Base-by-base conservation (phyloP, 192 early-diverging fungal species). In the Coemansia sp. region DNA sequence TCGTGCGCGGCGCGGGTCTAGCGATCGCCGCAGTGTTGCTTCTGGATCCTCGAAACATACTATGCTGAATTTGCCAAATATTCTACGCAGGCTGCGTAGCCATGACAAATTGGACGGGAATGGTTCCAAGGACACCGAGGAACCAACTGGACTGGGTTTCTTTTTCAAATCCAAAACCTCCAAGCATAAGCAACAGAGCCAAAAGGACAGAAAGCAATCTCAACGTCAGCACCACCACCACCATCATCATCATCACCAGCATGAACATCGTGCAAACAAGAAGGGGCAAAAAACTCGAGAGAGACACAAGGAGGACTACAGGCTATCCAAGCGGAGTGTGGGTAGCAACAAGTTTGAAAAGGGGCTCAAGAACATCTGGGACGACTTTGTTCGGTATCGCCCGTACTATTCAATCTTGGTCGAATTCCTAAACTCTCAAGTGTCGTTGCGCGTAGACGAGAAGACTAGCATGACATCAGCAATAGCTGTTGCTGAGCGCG, bases 361-460 rank as follows among this genome's bases (percentile, higher is more conserved):
- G 32, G 70, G 64, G 1, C 63, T 75, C 22, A 41, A 44, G 24
- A 46, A 55, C 35, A 50, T 78, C n/a, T 70, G 65, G 67, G 72
- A 75, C 19, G 77, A 79, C 64, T 56, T 79, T 58, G 18, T 48
- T 11, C 55, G 55, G 22, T 79, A 67, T 38, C 55, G 39, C 20
- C 66, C 64, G 14, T 68, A 75, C 57, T 64, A 79, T 23, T 68
- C 66, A 17, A 45, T 71, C 17, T 22, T 75, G 38, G 62, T 79
- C 10, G 77, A 79, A 54, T 79, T 79, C 25, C 54, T 79, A n/a
- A 79, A 71, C 57, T 69, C 77, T 24, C 77, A 79, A 36, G 72
- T 79, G 28, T 75, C 67, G 2, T 37, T 74, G 62, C 66, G 72
- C 9, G 63, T 79, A n/a, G 59, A 75, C 26, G 72, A 75, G 24